These are phyloP conservation scores for Acmispon strigosus DNA, from an alignment of 306 rosid species.

Conservation along the genomic window DNA sequence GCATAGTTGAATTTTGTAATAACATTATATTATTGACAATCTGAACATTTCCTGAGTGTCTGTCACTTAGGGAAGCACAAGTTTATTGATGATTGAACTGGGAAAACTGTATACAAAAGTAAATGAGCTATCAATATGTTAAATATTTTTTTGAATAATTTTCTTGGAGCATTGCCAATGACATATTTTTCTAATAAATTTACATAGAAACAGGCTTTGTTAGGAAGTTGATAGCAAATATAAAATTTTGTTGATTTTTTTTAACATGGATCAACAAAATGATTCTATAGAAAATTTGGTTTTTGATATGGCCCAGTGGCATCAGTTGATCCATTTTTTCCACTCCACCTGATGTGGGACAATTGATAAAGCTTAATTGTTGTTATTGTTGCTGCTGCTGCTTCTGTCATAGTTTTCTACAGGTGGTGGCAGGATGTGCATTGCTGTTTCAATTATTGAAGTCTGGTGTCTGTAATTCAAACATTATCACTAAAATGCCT, in stretches of 20 bases:
- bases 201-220: background rate
- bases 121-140: background rate
- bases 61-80: background rate
- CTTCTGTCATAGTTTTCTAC: background rate
- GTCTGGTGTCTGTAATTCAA: background rate
- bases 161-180: background rate
- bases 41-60: background rate
- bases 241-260: background rate
- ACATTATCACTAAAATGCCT: background rate
- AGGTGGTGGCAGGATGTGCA: background rate
- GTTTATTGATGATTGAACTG: background rate
- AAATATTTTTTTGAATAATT: background rate
- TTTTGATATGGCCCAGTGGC: background rate
- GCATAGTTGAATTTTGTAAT: background rate
- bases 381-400: background rate
- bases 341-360: background rate
- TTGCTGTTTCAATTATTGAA: slow-evolving; percentile 5
- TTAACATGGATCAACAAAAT: background rate
- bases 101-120: background rate
- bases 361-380: background rate
- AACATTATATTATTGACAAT: background rate
- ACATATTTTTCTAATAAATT: background rate
- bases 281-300: background rate
- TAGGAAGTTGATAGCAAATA: background rate
- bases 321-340: background rate